Evolutionary conservation across 768 basidiomycete genomes (phyloP).

Genomic region (Neoboletus subvelutipes): DNA sequence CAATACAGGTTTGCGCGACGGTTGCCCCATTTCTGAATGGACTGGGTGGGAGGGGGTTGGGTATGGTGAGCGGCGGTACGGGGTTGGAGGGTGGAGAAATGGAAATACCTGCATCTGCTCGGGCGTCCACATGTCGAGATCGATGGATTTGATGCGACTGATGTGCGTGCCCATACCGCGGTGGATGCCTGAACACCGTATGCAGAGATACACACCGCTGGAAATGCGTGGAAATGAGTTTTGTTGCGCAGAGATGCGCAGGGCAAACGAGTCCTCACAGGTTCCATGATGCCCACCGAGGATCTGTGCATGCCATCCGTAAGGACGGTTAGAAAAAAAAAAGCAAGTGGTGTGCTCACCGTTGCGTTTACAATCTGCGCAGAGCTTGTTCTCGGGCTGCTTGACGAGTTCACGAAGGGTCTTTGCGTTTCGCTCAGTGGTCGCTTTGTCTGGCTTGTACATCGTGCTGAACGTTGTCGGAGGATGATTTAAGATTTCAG

Average conservation of each 20-base stretch:
- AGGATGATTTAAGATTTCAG: too few species aligned
- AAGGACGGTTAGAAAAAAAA: neutral
- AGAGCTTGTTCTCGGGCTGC: constrained; percentile 87
- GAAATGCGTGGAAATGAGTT: constrained; percentile 4
- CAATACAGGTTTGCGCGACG: constrained; percentile 90
- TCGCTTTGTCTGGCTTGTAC: constrained; percentile 76
- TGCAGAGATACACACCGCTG: constrained; percentile 93
- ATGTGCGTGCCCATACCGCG: constrained; percentile 99
- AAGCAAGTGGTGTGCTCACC: constrained; percentile 49
- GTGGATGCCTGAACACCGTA: constrained; percentile 96
- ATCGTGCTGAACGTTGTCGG: constrained; percentile 30
- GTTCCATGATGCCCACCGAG: constrained; percentile 98
- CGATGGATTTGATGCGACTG: constrained; percentile 94
- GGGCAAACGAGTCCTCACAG: constrained; percentile 49
- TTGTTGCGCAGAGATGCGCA: neutral
- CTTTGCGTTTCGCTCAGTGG: constrained; percentile 74
- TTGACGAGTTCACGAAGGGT: constrained; percentile 87
- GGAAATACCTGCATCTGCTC: constrained; percentile 87
- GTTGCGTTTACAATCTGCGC: constrained; percentile 96
- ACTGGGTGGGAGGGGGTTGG: constrained; percentile 44
- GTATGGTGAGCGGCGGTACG: neutral
- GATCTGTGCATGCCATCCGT: constrained; percentile 52
- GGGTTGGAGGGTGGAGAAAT: constrained; percentile 14
- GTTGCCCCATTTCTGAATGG: constrained; percentile 95
- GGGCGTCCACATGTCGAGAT: constrained; percentile 96